Percentiles rank a stretch among this genome's conserved stretches.
phyloP scores from a whole-genome alignment of 1,284 basidiomycete genomes.

The Ustilago crameri region DNA sequence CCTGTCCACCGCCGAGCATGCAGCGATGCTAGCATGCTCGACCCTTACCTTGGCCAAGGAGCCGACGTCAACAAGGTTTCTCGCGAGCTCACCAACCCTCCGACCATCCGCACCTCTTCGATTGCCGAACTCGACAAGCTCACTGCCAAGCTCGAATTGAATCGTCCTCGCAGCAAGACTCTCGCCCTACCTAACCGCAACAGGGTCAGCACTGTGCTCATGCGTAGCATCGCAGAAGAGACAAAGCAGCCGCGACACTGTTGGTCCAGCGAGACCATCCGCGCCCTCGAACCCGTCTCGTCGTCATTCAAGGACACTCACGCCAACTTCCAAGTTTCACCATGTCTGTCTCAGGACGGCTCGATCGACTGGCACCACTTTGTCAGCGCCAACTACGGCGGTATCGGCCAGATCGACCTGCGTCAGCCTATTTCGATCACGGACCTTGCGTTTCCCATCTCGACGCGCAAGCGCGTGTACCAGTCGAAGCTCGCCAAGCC shows the following conservation, averaged over 20 bases:
- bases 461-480: conserved; percentile 9
- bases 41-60: conserved; percentile 15
- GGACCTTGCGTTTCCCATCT: conserved; percentile 19
- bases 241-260: conserved; percentile 13
- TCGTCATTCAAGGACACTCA: conserved; percentile 9
- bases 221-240: conserved; percentile 40
- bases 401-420: neutral
- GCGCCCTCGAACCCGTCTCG: conserved; percentile 1
- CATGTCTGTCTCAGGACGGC: conserved; percentile 17
- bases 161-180: conserved; percentile 25
- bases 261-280: conserved; percentile 33
- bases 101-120: conserved; percentile 18
- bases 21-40: conserved; percentile 35
- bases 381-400: conserved; percentile 29
- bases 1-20: conserved; percentile 35
- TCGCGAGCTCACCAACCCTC: conserved; percentile 1
- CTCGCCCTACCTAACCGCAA: conserved; percentile 3
- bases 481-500: conserved; percentile 32
- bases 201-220: conserved; percentile 9
- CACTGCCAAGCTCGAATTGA: conserved; percentile 25
- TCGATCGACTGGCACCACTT: conserved; percentile 36
- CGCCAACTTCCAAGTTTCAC: conserved; percentile 24
- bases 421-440: conserved; percentile 17
- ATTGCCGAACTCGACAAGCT: conserved; percentile 30
- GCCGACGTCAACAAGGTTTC: neutral